Evolutionary conservation across 306 rosid genomes (phyloP).

Genomic region (Quercus suber): DNA sequence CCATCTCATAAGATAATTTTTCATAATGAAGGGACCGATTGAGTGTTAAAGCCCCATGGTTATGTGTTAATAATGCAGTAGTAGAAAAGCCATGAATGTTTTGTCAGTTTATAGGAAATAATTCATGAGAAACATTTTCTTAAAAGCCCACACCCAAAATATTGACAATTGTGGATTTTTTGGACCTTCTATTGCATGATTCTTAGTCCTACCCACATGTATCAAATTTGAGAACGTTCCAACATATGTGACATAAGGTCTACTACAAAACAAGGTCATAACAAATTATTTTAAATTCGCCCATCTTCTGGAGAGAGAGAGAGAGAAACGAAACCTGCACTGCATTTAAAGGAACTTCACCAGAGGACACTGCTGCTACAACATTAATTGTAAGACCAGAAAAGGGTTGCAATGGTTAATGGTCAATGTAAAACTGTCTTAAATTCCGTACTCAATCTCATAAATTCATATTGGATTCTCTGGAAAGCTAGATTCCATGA

Average conservation of each 20-base stretch:
- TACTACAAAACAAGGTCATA: background rate
- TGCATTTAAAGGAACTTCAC: slow-evolving; percentile 86
- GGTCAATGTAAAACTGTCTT: background rate
- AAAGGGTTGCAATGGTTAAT: background rate
- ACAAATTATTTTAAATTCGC: background rate
- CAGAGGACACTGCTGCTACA: slow-evolving; percentile 80
- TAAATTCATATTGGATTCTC: too few relatives aligned
- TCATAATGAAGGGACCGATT: background rate
- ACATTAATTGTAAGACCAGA: slow-evolving; percentile 65
- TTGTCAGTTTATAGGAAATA: background rate
- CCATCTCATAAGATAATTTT: too few relatives aligned
- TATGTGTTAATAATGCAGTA: background rate
- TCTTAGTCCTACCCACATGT: slow-evolving; percentile 14
- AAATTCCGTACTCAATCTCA: background rate
- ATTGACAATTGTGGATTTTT: background rate
- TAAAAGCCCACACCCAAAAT: background rate
- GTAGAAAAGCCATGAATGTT: background rate
- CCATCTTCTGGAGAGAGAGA: background rate
- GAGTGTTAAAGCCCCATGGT: background rate
- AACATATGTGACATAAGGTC: too few relatives aligned
- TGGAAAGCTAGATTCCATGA: too few relatives aligned
- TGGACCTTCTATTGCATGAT: background rate
- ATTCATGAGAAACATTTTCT: background rate
- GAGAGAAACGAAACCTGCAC: slow-evolving; percentile 64
- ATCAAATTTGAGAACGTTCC: slow-evolving; percentile 13